Conservation (phyloP, 352 stramenopile species). For the Achlya hypogyna region DNA sequence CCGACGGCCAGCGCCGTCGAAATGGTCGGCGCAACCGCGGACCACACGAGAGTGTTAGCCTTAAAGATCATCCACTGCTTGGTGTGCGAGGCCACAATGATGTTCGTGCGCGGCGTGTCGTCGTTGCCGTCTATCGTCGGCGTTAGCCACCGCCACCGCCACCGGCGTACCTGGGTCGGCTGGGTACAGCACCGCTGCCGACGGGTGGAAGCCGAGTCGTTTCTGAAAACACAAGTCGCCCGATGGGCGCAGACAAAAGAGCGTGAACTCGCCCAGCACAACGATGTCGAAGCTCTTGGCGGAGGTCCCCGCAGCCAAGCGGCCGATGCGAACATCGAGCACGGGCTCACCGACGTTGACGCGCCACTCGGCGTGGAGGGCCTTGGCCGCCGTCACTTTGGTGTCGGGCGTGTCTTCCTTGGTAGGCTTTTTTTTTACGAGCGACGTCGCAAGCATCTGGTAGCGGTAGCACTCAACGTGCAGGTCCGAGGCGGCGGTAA, state of each 20-base stretch:
- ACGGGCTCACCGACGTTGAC: constrained; percentile 34
- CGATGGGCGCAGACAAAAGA: constrained; percentile 69
- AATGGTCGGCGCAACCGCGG: constrained; percentile 39
- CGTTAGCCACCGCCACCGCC: not conserved
- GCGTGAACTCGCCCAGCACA: constrained; percentile 67
- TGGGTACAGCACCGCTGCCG: constrained; percentile 47
- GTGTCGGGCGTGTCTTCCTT: constrained; percentile 33
- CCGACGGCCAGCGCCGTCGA: constrained; percentile 57
- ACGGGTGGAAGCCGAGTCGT: constrained; percentile 59
- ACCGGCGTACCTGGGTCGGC: constrained; percentile 18
- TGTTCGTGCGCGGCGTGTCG: constrained; percentile 34
- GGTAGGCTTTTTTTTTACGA: constrained; percentile 50
- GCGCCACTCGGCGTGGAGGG: constrained; percentile 23
- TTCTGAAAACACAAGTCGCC: constrained; percentile 77
- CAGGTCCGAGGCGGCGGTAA: constrained; percentile 72
- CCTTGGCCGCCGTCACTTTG: constrained; percentile 15
- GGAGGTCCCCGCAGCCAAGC: constrained; percentile 39
- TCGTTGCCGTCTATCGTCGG: not conserved
- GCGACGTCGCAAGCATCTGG: constrained; percentile 67
- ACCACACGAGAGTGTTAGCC: constrained; percentile 74
- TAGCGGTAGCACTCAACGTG: constrained; percentile 82
- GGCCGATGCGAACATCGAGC: constrained; percentile 46
- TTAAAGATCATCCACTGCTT: constrained; percentile 75
- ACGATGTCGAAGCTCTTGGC: constrained; percentile 68
- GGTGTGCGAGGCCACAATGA: constrained; percentile 63